phyloP scores from a whole-genome alignment of 2,329 filamentous ascomycete species.

The Colletotrichum lindemuthianum region DNA sequence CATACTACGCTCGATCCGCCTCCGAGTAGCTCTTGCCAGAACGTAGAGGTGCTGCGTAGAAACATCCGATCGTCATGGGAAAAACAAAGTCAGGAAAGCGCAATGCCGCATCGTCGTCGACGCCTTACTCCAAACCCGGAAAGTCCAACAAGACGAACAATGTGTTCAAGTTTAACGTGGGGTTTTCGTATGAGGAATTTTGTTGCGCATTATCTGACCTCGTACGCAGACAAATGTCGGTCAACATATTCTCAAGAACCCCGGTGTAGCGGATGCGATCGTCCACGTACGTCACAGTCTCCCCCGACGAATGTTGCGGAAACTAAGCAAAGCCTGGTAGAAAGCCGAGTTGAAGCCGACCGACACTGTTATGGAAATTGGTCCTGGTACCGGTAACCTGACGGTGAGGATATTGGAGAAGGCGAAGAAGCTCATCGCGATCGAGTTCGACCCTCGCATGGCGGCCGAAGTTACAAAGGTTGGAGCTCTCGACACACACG shows the following conservation, averaged over 20 bases:
- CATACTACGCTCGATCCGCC: too few species aligned
- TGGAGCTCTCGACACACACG: background rate
- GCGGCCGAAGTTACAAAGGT: conserved; percentile 92
- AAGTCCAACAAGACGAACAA: conserved; percentile 65
- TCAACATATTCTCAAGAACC: conserved; percentile 91
- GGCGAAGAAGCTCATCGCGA: conserved; percentile 82
- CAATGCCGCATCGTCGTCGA: conserved; percentile 51
- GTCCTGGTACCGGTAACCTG: conserved; percentile 88
- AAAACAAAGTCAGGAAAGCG: conserved; percentile 65
- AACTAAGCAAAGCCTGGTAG: conserved; percentile 54
- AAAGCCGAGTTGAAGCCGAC: conserved; percentile 93
- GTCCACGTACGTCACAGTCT: conserved; percentile 45
- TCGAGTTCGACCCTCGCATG: conserved; percentile 97
- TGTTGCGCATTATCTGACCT: background rate
- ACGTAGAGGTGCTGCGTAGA: background rate
- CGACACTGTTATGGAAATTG: conserved; percentile 90
- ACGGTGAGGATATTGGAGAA: conserved; percentile 90
- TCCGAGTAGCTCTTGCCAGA: background rate
- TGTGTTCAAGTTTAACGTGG: conserved; percentile 92
- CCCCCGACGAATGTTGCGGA: conserved; percentile 23
- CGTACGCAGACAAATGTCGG: conserved; percentile 31
- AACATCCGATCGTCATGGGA: conserved; percentile 53
- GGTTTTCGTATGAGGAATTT: conserved; percentile 55
- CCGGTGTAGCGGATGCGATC: conserved; percentile 80
- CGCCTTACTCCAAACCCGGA: conserved; percentile 32